A percentile compares a stretch with the other conserved stretches of the same genome.
Evolutionary conservation across 768 basidiomycete genomes (phyloP).

Genomic region (Neoboletus brunneissimus): DNA sequence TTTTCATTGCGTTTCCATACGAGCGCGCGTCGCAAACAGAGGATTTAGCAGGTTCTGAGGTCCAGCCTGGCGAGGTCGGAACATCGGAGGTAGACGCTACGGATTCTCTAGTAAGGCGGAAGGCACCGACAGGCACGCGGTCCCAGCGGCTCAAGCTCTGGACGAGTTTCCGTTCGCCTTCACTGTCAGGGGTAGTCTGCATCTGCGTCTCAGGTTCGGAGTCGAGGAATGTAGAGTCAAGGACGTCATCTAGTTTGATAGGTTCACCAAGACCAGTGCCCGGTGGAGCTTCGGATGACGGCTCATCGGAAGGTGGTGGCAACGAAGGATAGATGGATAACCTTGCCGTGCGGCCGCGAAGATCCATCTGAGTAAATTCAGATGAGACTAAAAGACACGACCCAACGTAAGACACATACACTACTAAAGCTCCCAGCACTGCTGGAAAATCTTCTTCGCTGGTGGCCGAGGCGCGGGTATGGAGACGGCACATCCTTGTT

Average conservation of each 20-base stretch:
- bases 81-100: slow-evolving; percentile 25
- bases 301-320: slow-evolving; percentile 37
- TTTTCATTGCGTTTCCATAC: slow-evolving; percentile 46
- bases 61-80: slow-evolving; percentile 30
- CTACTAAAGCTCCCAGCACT: slow-evolving; percentile 36
- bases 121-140: slow-evolving; percentile 66
- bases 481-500: slow-evolving; percentile 35
- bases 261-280: slow-evolving; percentile 46
- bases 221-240: slow-evolving; percentile 71
- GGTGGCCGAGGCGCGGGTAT: slow-evolving; percentile 24
- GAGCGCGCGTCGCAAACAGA: slow-evolving; percentile 21
- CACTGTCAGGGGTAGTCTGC: slow-evolving; percentile 33
- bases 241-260: slow-evolving; percentile 66
- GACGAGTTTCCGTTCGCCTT: slow-evolving; percentile 39
- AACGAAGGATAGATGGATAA: slow-evolving; percentile 35
- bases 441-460: slow-evolving; percentile 27
- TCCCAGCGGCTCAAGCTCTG: slow-evolving; percentile 70
- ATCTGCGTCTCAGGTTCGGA: slow-evolving; percentile 44
- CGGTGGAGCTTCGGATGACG: slow-evolving; percentile 32
- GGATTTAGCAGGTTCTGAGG: slow-evolving; percentile 25
- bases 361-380: slow-evolving; percentile 22
- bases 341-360: slow-evolving; percentile 32
- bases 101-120: slow-evolving; percentile 57
- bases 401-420: slow-evolving; percentile 29
- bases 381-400: slow-evolving; percentile 8